phyloP scores from a whole-genome alignment of 2,329 filamentous ascomycete genomes.

The Polytolypa hystricis region DNA sequence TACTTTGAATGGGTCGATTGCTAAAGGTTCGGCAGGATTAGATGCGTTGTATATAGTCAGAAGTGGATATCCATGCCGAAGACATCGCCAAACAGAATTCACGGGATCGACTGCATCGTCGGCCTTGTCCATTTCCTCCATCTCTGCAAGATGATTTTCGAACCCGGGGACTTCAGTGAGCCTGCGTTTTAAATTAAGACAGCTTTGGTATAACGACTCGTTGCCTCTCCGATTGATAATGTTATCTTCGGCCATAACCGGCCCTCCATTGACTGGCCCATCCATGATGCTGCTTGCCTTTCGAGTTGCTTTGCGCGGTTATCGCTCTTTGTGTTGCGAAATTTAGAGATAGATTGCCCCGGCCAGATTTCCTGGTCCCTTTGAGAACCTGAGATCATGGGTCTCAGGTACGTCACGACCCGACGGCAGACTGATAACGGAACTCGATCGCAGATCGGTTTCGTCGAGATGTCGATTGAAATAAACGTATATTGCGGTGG shows the following conservation, averaged over 20 bases:
- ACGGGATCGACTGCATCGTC: slow-evolving; percentile 63
- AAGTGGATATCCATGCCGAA: slow-evolving; percentile 73
- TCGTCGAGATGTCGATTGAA: too few relatives aligned
- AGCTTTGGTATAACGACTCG: slow-evolving; percentile 93
- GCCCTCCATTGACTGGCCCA: slow-evolving; percentile 22
- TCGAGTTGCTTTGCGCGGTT: neutral
- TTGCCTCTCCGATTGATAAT: slow-evolving; percentile 97
- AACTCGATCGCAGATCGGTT: too few relatives aligned
- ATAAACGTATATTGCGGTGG: too few relatives aligned
- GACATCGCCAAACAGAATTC: slow-evolving; percentile 77
- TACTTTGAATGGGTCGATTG: slow-evolving; percentile 52
- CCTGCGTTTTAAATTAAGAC: slow-evolving; percentile 70
- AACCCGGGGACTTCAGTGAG: slow-evolving; percentile 77
- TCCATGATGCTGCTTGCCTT: slow-evolving; percentile 27
- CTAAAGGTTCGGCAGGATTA: slow-evolving; percentile 56
- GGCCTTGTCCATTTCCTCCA: slow-evolving; percentile 57
- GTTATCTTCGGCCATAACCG: slow-evolving; percentile 62
- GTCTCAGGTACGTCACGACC: slow-evolving; percentile 5
- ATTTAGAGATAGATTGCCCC: slow-evolving; percentile 3
- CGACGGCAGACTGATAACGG: too few relatives aligned
- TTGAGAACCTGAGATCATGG: slow-evolving; percentile 11
- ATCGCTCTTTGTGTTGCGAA: too few relatives aligned
- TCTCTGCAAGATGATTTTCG: slow-evolving; percentile 59
- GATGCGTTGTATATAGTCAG: slow-evolving; percentile 82
- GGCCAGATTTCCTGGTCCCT: slow-evolving; percentile 13